Conservation (phyloP, 2,329 filamentous ascomycete species). For the Aureobasidium lini region DNA sequence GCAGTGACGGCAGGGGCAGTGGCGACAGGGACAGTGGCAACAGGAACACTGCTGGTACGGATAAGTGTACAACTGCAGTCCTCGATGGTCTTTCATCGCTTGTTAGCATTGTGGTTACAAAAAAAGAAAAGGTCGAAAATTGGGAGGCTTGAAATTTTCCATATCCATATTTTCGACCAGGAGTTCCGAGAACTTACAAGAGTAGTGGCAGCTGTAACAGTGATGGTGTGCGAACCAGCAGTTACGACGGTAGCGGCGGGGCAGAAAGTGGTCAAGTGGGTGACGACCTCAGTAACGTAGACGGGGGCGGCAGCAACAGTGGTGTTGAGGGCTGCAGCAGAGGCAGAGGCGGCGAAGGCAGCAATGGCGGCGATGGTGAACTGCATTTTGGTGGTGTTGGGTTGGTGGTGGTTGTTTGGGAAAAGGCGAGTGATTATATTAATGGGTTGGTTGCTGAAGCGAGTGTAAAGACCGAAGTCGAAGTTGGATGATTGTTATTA, state of each 20-base stretch:
- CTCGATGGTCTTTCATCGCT: background rate
- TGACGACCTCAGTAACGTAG: slow-evolving; percentile 27
- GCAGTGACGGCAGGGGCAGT: slow-evolving; percentile 16
- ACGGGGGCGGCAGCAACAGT: slow-evolving; percentile 16
- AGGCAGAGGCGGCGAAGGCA: slow-evolving; percentile 33
- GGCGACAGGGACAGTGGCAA: too few relatives aligned
- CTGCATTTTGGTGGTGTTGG: slow-evolving; percentile 39
- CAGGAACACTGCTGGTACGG: too few relatives aligned
- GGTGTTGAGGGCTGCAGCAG: slow-evolving; percentile 31
- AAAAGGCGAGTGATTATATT: slow-evolving; percentile 9
- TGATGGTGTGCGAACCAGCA: slow-evolving; percentile 21
- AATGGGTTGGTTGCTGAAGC: slow-evolving; percentile 5
- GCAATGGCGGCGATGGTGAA: slow-evolving; percentile 32
- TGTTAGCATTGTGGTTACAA: background rate
- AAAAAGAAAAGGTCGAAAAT: background rate
- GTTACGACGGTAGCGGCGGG: slow-evolving; percentile 23
- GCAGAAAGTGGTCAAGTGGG: slow-evolving; percentile 19
- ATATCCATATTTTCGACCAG: background rate
- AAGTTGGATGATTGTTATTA: slow-evolving; percentile 9
- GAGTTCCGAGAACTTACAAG: slow-evolving; percentile 13
- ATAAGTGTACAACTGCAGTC: too few relatives aligned
- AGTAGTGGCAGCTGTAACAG: slow-evolving; percentile 20
- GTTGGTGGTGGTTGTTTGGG: slow-evolving; percentile 1
- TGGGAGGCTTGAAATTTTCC: background rate
- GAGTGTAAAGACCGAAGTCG: slow-evolving; percentile 14